Evolutionary conservation across 1,284 basidiomycete species (phyloP).

Genomic region (Marasmius fiardii): DNA sequence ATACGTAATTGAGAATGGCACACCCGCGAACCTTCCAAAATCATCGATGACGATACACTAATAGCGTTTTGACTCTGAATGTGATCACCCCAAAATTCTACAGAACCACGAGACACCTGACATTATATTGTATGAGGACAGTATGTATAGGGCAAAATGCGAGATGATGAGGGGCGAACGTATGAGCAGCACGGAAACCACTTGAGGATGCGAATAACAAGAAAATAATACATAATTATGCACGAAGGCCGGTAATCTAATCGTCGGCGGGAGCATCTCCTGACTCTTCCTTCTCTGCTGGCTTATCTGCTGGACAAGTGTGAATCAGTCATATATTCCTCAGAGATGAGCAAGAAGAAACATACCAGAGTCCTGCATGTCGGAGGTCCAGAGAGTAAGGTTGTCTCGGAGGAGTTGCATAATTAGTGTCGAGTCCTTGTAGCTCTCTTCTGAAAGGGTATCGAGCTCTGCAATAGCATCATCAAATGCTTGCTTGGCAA

Average conservation of each 20-base stretch:
- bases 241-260: conserved; percentile 30
- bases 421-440: conserved; percentile 98
- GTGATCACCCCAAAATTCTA: neutral
- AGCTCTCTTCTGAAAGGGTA: conserved; percentile 98
- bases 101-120: neutral
- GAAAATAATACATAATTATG: conserved; percentile 23
- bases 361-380: conserved; percentile 89
- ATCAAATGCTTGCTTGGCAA: conserved; percentile 99
- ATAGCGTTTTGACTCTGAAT: too few relatives aligned
- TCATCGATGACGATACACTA: too few relatives aligned
- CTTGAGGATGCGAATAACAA: conserved; percentile 16
- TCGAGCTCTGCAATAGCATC: conserved; percentile 99
- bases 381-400: conserved; percentile 96
- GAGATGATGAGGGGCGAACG: neutral
- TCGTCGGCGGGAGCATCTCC: conserved; percentile 57
- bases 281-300: conserved; percentile 66
- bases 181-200: conserved; percentile 16
- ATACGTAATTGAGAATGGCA: too few relatives aligned
- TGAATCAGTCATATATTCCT: conserved; percentile 12
- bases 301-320: conserved; percentile 51
- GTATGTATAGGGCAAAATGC: neutral
- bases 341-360: conserved; percentile 17
- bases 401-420: conserved; percentile 99
- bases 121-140: neutral
- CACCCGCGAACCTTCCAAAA: too few relatives aligned